Evolutionary conservation across 129 eudicot species (phyloP), one percentile per base, ranked within the genome.

Genomic region (Arctium minus): DNA sequence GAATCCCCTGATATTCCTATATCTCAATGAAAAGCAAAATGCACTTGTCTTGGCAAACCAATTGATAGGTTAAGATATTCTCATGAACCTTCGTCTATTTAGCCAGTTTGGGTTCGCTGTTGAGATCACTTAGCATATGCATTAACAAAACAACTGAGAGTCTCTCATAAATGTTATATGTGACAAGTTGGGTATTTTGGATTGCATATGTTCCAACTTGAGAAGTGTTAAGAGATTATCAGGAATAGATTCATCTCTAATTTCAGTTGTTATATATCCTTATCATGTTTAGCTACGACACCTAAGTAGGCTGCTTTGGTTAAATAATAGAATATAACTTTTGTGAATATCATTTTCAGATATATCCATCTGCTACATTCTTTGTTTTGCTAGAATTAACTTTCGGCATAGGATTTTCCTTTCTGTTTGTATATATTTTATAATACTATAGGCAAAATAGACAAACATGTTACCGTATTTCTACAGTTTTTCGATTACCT

Each of bases 191-290:
- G 39, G 13, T 11, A 22, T 50, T 8, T 22, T 36, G 36, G 71
- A 72, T 40, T 71, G 71, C 60, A 48, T 80, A 48, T 80, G 31
- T 38, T 72, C 29, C 60, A 50, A 81, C 39, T 27, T 53, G 62
- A 53, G 40, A 13, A 33, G 29, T 33, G 5, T 56, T 17, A 6
- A 22, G 65, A 56, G 65, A 56, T 50, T 56, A 56, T 56, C 65
- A 70, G 84, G 73, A 72, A 53, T 38, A 72, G 39, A 72, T 72
- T 12, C 17, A 7, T 31, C 53, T 53, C 35, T 67, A 50, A 17
- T 56, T 56, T 56, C 27, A 56, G 65, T 56, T 50, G 64, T 50
- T 56, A 56, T 56, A 56, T 15, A 53, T 53, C 18, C 17, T 4
- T 17, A 56, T 56, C 27, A 56, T 56, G 27, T 56, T 56, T 56